phyloP scores from a whole-genome alignment of 495 filamentous ascomycete genomes.

The Aspergillus leporis region DNA sequence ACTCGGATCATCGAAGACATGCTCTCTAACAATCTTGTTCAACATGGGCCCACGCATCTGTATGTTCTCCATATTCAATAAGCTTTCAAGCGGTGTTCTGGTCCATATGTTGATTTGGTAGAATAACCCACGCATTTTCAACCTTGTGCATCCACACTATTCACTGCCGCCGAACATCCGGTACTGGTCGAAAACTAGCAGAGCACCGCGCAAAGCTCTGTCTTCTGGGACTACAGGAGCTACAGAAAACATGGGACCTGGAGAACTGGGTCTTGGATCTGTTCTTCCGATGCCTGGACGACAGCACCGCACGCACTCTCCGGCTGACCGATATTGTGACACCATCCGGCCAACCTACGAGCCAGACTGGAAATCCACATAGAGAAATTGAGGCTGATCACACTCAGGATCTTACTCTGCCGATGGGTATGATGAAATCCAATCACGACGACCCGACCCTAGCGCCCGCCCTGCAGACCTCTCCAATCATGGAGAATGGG shows the following conservation, averaged over 20 bases:
- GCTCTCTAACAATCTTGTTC: slow-evolving; percentile 46
- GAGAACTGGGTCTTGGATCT: slow-evolving; percentile 49
- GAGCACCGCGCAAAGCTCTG: slow-evolving; percentile 50
- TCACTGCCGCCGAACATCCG: slow-evolving; percentile 36
- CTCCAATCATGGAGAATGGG: not conserved
- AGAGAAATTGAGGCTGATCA: not conserved
- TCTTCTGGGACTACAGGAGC: slow-evolving; percentile 44
- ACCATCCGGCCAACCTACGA: slow-evolving; percentile 2
- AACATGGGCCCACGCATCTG: slow-evolving; percentile 47
- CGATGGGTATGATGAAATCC: not conserved
- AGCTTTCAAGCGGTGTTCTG: too few relatives aligned
- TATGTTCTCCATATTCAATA: slow-evolving; percentile 27
- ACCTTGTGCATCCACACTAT: slow-evolving; percentile 51
- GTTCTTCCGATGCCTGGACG: slow-evolving; percentile 47
- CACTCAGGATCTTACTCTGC: not conserved
- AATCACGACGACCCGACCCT: not conserved
- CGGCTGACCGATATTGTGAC: slow-evolving; percentile 24
- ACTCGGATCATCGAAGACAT: slow-evolving; percentile 49
- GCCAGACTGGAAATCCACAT: not conserved
- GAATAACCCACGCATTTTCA: slow-evolving; percentile 49
- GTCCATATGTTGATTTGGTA: slow-evolving; percentile 11
- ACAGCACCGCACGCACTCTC: slow-evolving; percentile 42
- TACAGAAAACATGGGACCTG: slow-evolving; percentile 50
- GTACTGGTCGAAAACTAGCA: slow-evolving; percentile 42
- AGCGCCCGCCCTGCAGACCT: not conserved